phyloP scores from a whole-genome alignment of 805 yeast species.

The Teunomyces kruisii region DNA sequence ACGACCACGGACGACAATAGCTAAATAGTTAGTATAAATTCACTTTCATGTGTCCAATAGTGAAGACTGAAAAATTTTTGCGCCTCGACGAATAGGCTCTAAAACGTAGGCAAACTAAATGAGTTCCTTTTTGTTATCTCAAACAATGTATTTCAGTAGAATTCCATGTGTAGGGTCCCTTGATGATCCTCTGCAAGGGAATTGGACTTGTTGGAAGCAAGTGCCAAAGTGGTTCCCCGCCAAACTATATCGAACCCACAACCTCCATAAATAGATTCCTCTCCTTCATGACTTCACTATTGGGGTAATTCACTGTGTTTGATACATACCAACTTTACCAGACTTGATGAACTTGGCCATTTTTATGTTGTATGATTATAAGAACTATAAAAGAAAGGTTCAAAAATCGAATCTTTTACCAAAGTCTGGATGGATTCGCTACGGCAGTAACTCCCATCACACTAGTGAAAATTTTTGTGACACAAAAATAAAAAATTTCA shows the following conservation, averaged over 20 bases:
- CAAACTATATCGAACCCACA: background rate
- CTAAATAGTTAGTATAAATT: constrained; percentile 38
- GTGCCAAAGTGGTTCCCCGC: constrained; percentile 1
- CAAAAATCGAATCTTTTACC: constrained; percentile 8
- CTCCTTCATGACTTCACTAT: background rate
- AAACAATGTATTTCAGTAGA: no score
- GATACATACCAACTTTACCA: constrained; percentile 96
- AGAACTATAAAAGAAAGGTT: constrained; percentile 16
- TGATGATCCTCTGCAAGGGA: no score
- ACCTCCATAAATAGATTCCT: background rate
- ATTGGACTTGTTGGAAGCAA: no score
- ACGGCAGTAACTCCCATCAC: constrained; percentile 7
- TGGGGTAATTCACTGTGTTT: background rate
- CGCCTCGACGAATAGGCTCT: background rate
- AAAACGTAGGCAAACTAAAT: no score
- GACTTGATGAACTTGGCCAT: constrained; percentile 99
- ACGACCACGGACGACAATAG: constrained; percentile 99
- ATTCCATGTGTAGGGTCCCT: no score
- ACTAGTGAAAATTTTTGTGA: constrained; percentile 13
- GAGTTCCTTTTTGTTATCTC: background rate
- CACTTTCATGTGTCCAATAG: background rate
- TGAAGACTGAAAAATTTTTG: constrained; percentile 1
- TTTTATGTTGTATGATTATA: constrained; percentile 22
- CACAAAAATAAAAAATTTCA: constrained; percentile 6
- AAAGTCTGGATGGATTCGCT: constrained; percentile 3